Base-by-base conservation (phyloP, 768 basidiomycete genomes). In the Trametes maxima region DNA sequence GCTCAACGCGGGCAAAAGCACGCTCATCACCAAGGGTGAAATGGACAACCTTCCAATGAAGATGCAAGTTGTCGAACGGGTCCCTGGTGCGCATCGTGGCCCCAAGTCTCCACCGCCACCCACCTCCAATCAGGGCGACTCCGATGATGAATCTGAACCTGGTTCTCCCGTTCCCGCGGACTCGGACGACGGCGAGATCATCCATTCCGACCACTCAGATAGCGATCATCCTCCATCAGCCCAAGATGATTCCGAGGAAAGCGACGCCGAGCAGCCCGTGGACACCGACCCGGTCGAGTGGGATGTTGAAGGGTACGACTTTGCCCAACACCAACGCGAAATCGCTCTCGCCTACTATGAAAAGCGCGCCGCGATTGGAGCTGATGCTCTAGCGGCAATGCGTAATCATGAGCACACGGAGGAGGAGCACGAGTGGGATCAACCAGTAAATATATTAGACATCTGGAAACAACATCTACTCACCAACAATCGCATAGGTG, bases 291-390 rank as follows among this genome's bases (percentile, higher is more conserved):
- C 75, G 2, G 60, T 76, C 49, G 77, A 80, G 13, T 82, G 79
- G 50, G 82, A 86, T 43, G 82, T 79, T 43, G 76, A 79, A 24
- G 86, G 90, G 66, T 74, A 85, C 35, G 84, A 90, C 64, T 78
- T 77, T 50, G 87, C 83, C 22, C 82, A 78, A 53, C 88, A 89
- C 66, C 88, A 91, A 64, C 85, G 89, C 28, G 90, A 92, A 70
- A 81, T 92, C 65, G 85, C 87, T 17, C 68, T 92, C 43, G 85
- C 85, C 64, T 92, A 93, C 68, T 79, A 87, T 70, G 74, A 79
- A 64, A 88, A 85, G 69, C 83, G 88, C 50, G 74, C 73, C 37
- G 76, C 76, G 17, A 80, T 92, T 52, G 84, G 85, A 0, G 76
- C 80, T 40, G 81, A 80, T 47, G 81, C 83, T 45, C 76, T 81